phyloP scores from a whole-genome alignment of 2,329 filamentous ascomycete genomes.

The Parafenestella ontariensis region DNA sequence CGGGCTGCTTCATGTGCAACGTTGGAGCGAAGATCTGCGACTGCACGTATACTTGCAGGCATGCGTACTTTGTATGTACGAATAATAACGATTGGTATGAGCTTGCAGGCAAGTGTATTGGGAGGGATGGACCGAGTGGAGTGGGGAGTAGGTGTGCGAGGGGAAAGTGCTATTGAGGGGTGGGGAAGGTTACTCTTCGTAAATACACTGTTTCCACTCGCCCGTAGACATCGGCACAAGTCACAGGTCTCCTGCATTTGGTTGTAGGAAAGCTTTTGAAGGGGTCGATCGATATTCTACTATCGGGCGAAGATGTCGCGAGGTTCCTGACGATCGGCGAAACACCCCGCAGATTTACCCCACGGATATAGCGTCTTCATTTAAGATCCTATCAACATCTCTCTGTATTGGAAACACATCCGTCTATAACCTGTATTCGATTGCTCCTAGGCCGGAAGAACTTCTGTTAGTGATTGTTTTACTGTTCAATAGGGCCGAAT shows the following conservation, averaged over 20 bases:
- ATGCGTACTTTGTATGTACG: neutral
- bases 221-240: no score
- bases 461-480: neutral
- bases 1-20: neutral
- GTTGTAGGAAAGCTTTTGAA: no score
- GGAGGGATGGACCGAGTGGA: neutral
- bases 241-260: no score
- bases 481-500: neutral
- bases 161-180: neutral
- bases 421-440: neutral
- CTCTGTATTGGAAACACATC: neutral
- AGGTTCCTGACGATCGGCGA: slow-evolving; percentile 16
- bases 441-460: neutral
- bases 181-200: no score
- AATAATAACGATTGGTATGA: neutral
- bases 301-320: slow-evolving; percentile 23
- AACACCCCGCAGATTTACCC: slow-evolving; percentile 15
- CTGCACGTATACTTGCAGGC: neutral
- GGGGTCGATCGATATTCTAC: neutral
- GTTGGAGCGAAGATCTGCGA: neutral
- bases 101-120: neutral
- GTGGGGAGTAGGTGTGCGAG: neutral
- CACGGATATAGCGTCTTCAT: neutral
- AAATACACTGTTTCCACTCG: no score
- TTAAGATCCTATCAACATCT: neutral